Conservation (phyloP, 192 early-diverging fungal genomes). For the Neocallimastix lanati region DNA sequence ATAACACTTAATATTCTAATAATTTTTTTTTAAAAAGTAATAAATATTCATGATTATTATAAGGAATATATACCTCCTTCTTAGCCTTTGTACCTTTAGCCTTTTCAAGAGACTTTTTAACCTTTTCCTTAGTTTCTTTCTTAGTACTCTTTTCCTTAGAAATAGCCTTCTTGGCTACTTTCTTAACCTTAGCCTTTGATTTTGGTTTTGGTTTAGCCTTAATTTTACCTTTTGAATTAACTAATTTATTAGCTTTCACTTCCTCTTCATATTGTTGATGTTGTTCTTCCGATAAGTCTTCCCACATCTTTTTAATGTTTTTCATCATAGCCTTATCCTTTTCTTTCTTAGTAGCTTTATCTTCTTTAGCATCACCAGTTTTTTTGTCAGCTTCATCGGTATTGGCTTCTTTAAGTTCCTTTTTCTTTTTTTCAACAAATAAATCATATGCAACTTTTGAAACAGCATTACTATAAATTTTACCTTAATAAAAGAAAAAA, state of each 20-base stretch:
- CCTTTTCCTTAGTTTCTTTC: not conserved
- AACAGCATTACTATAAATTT: not conserved
- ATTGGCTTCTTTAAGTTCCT: not conserved
- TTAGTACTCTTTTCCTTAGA: not conserved
- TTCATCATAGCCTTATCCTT: not conserved
- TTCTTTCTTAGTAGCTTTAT: not conserved
- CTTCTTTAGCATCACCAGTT: not conserved
- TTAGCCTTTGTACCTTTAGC: not conserved
- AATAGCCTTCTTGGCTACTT: not conserved
- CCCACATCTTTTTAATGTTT: not conserved
- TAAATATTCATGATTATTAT: too few species aligned
- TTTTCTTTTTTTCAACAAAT: not conserved
- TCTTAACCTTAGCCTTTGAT: too few species aligned
- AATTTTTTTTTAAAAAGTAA: too few species aligned
- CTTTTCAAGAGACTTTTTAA: not conserved
- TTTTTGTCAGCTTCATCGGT: not conserved
- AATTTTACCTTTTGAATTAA: not conserved
- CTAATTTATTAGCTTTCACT: not conserved
- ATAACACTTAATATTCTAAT: too few species aligned
- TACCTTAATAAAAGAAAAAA: not conserved
- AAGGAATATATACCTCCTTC: not conserved
- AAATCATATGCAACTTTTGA: not conserved
- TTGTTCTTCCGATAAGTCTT: not conserved
- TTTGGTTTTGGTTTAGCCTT: not conserved
- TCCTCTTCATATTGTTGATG: not conserved